These are phyloP conservation scores for Ploettnerulaceae sp. DNA, from an alignment of 2,329 filamentous ascomycete genomes.

Conservation along the genomic window DNA sequence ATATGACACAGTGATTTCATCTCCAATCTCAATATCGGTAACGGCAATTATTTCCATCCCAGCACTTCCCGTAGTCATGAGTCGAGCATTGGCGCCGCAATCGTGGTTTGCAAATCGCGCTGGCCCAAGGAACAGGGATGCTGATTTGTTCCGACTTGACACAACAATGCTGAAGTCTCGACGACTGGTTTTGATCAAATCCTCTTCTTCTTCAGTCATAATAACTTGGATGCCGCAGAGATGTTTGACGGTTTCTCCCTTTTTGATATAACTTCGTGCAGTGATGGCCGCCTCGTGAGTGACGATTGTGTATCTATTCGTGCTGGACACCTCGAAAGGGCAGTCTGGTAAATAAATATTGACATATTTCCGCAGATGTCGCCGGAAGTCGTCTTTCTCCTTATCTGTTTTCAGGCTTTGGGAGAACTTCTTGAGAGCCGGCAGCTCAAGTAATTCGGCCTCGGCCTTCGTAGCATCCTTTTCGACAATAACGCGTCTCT, in stretches of 20 bases:
- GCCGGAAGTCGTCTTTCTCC: slow-evolving; percentile 81
- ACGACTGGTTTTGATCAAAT: slow-evolving; percentile 70
- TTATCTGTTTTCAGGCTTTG: slow-evolving; percentile 64
- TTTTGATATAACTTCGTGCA: slow-evolving; percentile 72
- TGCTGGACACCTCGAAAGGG: slow-evolving; percentile 88
- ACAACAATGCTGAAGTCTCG: slow-evolving; percentile 98
- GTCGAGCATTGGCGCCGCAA: slow-evolving; percentile 83
- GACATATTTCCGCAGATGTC: slow-evolving; percentile 84
- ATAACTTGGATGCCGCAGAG: slow-evolving; percentile 85
- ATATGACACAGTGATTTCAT: slow-evolving; percentile 96
- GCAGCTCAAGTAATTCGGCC: slow-evolving; percentile 63
- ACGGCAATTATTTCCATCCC: slow-evolving; percentile 88
- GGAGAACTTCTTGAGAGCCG: slow-evolving; percentile 69
- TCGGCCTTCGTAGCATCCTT: slow-evolving; percentile 70
- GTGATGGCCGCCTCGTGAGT: slow-evolving; percentile 85
- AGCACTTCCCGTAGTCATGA: slow-evolving; percentile 77
- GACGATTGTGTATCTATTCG: slow-evolving; percentile 81
- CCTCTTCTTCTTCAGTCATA: slow-evolving; percentile 88
- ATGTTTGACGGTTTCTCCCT: slow-evolving; percentile 85
- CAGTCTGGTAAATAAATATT: slow-evolving; percentile 91
- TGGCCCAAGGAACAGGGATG: slow-evolving; percentile 89
- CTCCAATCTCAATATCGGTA: slow-evolving; percentile 75
- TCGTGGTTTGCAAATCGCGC: slow-evolving; percentile 97
- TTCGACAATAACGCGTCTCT: slow-evolving; percentile 64
- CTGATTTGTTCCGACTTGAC: slow-evolving; percentile 83